A percentile compares a stretch with the other conserved stretches of the same genome.
Conservation (phyloP, 441 rosid genomes). For the Theobroma grandiflorum region DNA sequence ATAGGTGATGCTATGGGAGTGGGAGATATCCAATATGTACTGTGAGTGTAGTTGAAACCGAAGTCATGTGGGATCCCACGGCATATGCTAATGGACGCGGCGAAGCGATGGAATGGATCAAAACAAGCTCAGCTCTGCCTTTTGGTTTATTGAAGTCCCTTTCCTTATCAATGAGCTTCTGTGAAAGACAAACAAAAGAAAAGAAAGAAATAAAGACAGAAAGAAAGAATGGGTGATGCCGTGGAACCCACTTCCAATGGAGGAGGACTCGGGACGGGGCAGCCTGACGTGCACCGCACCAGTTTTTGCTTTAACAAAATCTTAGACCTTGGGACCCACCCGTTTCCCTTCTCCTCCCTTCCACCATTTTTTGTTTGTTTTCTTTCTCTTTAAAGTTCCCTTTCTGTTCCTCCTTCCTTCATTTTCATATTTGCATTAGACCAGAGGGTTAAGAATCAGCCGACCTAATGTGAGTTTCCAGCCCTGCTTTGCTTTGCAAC, state of each 20-base stretch:
- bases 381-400: background rate
- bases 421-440: background rate
- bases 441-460: background rate
- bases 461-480: background rate
- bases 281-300: conserved; percentile 74
- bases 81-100: conserved; percentile 46
- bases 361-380: background rate
- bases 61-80: conserved; percentile 35
- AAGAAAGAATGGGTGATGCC: conserved; percentile 39
- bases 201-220: too few species aligned
- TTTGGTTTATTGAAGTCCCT: background rate
- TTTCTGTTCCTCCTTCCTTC: background rate
- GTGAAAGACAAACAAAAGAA: background rate
- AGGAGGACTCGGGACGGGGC: conserved; percentile 47
- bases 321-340: conserved; percentile 22
- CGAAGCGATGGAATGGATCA: conserved; percentile 34
- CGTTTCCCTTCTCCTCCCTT: background rate
- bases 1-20: background rate
- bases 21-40: background rate
- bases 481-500: background rate
- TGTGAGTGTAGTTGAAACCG: background rate
- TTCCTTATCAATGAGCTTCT: background rate
- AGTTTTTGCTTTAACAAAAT: background rate
- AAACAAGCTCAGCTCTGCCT: background rate
- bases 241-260: conserved; percentile 83